A percentile compares a stretch with the other conserved stretches of the same genome.
Evolutionary conservation across 2,329 filamentous ascomycete species (phyloP).

Genomic region (Akanthomyces muscarius): DNA sequence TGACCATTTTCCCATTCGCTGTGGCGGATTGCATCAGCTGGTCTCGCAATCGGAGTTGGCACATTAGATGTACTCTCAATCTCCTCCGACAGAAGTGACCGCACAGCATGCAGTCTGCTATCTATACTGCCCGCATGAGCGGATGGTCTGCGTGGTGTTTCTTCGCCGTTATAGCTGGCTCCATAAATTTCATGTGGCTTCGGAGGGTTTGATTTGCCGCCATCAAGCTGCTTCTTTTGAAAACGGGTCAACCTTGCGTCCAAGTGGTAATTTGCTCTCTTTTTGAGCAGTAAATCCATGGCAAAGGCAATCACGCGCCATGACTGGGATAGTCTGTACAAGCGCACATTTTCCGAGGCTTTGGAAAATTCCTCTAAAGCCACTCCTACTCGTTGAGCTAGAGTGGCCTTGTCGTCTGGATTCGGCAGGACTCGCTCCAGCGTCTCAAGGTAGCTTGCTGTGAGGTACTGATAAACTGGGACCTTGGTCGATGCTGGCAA

Average conservation of each 20-base stretch:
- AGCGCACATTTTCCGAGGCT: conserved; percentile 52
- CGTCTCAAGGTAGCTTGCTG: conserved; percentile 52
- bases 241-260: conserved; percentile 43
- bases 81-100: conserved; percentile 51
- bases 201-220: conserved; percentile 26
- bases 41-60: conserved; percentile 55
- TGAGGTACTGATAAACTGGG: conserved; percentile 52
- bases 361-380: conserved; percentile 56
- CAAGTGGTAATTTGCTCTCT: conserved; percentile 55
- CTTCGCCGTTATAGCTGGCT: conserved; percentile 31
- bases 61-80: conserved; percentile 61
- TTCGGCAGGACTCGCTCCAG: conserved; percentile 47
- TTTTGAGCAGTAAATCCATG: conserved; percentile 49
- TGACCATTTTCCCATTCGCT: conserved; percentile 25
- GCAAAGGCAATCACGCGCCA: conserved; percentile 59
- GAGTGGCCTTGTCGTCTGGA: conserved; percentile 31
- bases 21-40: conserved; percentile 38
- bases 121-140: conserved; percentile 28
- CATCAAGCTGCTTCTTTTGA: conserved; percentile 31
- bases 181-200: conserved; percentile 26
- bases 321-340: conserved; percentile 60
- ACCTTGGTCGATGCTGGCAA: conserved; percentile 50
- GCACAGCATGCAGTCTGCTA: conserved; percentile 32
- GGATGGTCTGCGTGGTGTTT: conserved; percentile 34
- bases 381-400: conserved; percentile 44